Base-by-base conservation (phyloP, 2,329 filamentous ascomycete species). In the Cylindrodendrum hubeiense region DNA sequence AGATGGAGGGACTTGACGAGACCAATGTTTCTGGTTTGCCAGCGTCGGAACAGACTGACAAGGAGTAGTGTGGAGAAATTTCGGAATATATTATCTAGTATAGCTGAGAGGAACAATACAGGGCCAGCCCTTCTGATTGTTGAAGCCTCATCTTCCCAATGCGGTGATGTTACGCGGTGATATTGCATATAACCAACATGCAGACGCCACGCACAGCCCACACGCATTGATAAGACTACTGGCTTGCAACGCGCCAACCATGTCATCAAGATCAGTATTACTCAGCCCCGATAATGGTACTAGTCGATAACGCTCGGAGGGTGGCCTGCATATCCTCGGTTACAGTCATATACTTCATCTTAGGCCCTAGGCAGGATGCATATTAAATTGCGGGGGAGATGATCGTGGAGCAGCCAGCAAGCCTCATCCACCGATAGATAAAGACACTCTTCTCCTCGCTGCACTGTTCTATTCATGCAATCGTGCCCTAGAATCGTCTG, bases 1-100 rank as follows among this genome's bases (percentile, higher is more conserved):
- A 60, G 37, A 64, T 50, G n/a, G 60, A 65, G 22, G 55, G 43
- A 10, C 37, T 67, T 22, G 63, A 22, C 41, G 17, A 34, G 13
- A 19, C 13, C 39, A 22, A 4, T 30, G 24, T 17, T 3, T 19
- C 5, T 17, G 33, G 17, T 15, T 15, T 22, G 33, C 4, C 22
- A 17, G 13, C 43, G 12, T 17, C 4, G 46, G 34, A 19, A 28
- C 34, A 43, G 15, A 19, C 1, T 22, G 26, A 44, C 39, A 51
- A 59, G 34, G 49, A 33, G 56, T 21, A 26, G 22, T 30, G 34
- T 21, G 37, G 39, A 22, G 12, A 9, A 4, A 37, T 37, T 15
- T 37, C 10, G 15, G 34, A 37, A 1, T 15, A 33, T 15, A 13
- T 5, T n/a, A n/a, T 37, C 13, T n/a, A 15, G 28, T 30, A 12